Conservation (phyloP, 192 early-diverging fungal species). For the Chytriomyces confervae region DNA sequence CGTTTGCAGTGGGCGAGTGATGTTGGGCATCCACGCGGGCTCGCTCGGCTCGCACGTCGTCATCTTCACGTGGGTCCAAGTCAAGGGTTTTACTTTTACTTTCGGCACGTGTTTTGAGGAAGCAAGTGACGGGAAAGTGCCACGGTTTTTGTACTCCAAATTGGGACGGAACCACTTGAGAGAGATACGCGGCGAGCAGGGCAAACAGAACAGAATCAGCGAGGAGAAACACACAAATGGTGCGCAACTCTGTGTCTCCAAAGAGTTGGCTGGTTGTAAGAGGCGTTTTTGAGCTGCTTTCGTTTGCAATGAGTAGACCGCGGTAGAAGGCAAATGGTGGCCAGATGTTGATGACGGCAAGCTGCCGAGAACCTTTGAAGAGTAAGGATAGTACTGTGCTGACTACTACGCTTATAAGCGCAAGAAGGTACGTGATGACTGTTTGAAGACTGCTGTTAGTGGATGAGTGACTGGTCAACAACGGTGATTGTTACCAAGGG, state of each 20-base stretch:
- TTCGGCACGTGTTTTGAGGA: no score
- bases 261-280: background rate
- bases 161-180: slow-evolving; percentile 64
- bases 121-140: slow-evolving; percentile 55
- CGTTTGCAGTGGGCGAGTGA: slow-evolving; percentile 48
- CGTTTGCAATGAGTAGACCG: slow-evolving; percentile 56
- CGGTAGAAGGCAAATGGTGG: slow-evolving; percentile 79
- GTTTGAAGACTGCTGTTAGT: background rate
- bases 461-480: slow-evolving; percentile 35
- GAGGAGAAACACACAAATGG: background rate
- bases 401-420: slow-evolving; percentile 66
- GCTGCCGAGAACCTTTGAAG: slow-evolving; percentile 37
- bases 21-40: slow-evolving; percentile 49
- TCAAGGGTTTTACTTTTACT: slow-evolving; percentile 46
- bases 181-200: slow-evolving; percentile 52
- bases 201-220: slow-evolving; percentile 53
- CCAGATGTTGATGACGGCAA: slow-evolving; percentile 69
- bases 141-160: slow-evolving; percentile 70
- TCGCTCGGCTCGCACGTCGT: slow-evolving; percentile 66
- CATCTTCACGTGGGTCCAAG: slow-evolving; percentile 53
- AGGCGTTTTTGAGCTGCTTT: no score
- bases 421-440: slow-evolving; percentile 68
- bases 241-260: background rate
- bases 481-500: slow-evolving; percentile 36
- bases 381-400: slow-evolving; percentile 53